Percentiles rank a stretch among this genome's conserved stretches.
Evolutionary conservation across 2,329 filamentous ascomycete genomes (phyloP).

Genomic region (Aspergillus fijiensis): DNA sequence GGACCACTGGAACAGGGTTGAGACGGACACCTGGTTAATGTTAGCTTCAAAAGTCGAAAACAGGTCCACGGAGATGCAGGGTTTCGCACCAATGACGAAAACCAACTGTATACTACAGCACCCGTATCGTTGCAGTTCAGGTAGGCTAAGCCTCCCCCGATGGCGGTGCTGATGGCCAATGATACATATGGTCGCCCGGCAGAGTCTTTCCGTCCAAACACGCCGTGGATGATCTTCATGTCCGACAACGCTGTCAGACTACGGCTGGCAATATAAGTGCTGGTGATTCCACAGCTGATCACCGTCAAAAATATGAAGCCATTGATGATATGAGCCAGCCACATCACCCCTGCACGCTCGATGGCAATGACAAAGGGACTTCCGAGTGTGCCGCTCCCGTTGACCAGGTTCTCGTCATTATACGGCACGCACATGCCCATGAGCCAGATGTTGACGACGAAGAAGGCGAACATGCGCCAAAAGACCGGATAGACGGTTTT

Average conservation of each 20-base stretch:
- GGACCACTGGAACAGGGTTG: slow-evolving; percentile 32
- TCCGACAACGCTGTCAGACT: slow-evolving; percentile 35
- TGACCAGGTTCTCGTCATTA: slow-evolving; percentile 30
- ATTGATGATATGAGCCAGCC: slow-evolving; percentile 33
- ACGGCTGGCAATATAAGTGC: slow-evolving; percentile 35
- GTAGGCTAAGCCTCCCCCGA: slow-evolving; percentile 37
- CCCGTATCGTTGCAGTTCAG: slow-evolving; percentile 32
- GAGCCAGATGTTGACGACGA: slow-evolving; percentile 37
- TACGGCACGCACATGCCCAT: slow-evolving; percentile 38
- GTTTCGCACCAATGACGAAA: slow-evolving; percentile 27
- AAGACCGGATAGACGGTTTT: slow-evolving; percentile 33
- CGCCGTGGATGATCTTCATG: slow-evolving; percentile 24
- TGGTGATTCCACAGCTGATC: slow-evolving; percentile 37
- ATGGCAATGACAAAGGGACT: slow-evolving; percentile 34
- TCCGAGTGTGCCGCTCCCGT: slow-evolving; percentile 29
- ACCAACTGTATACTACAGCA: slow-evolving; percentile 34
- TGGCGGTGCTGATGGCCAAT: slow-evolving; percentile 25
- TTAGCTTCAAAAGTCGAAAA: background rate
- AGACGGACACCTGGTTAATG: slow-evolving; percentile 26
- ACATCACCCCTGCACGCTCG: slow-evolving; percentile 30
- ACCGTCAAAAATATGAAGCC: slow-evolving; percentile 38
- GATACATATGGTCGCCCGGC: slow-evolving; percentile 33
- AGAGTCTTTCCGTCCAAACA: slow-evolving; percentile 24
- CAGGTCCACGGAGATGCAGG: too few relatives aligned
- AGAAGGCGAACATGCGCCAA: slow-evolving; percentile 38